Base-by-base conservation (phyloP, 1,284 basidiomycete genomes). In the Polyporus tsugae region DNA sequence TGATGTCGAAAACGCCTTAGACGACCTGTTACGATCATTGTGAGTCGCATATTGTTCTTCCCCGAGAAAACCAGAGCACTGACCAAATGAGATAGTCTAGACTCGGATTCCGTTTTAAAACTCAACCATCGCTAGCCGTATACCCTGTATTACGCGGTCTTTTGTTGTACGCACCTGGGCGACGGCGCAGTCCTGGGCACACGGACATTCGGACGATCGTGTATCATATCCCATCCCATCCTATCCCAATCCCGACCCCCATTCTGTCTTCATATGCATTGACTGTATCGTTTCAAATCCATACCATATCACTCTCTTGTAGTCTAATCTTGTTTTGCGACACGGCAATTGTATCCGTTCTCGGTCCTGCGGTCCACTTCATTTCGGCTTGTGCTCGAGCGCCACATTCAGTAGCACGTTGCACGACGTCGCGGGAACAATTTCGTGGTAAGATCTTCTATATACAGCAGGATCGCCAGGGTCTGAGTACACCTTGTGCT, bases 281-380 rank as follows among this genome's bases (percentile, higher is more conserved):
- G 49, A 25, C 55, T 64, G 63, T 68, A 68, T 59, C 60, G 38
- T 57, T 57, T 53, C 49, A n/a, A 38, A 38, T 11, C 36, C 42
- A 35, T 60, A 10, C 4, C 38, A 60, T 65, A 38, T 36, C 38
- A 36, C 11, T 36, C 57, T 38, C 22, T 39, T 59, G 57, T 65
- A 65, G 60, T 63, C 60, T 57, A 5, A n/a, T 36, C 59, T 22
- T 41, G 17, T 46, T 25, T 49, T 41, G 17, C 25, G 7, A 29
- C 17, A 19, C 46, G 33, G 10, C 19, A 22, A 52, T 52, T 17
- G 33, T 49, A 62, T 62, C 46, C 33, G 17, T 49, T 52, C 2
- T 42, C 49, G 49, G 49, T 36, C 33, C 11, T 39, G 33, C 17
- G n/a, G 44, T 63, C 57, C 35, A 41, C n/a, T n/a, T 6, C 33